Evolutionary conservation across 345 rosid species (phyloP), one percentile per base, ranked within the genome.

Genomic region (Lepidium didymum): DNA sequence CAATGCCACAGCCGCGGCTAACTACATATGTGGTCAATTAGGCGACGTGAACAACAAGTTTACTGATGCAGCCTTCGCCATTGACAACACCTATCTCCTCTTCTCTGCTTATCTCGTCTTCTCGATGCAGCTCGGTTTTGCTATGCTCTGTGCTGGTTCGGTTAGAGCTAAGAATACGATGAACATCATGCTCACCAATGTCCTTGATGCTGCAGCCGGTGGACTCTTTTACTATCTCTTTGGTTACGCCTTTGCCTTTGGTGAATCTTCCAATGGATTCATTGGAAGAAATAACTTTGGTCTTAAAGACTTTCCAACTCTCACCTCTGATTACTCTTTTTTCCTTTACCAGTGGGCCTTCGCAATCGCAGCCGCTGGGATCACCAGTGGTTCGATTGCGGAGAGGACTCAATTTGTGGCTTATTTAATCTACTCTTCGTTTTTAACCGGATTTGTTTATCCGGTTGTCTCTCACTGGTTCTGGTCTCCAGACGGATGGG

Each of bases 141-240:
- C 96, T 70, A 92, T 92, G 96, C 95, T 92, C 31, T 92, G 98
- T 57, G 98, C 98, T 21, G 98, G 98, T 2, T 92, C 98, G 34
- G 98, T 92, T 14, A 83, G 96, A 14, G 92, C 95, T 59, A 92
- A 92, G 68, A 89, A 89, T 79, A 87, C 98, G 50, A 89, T 89
- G 96, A 92, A 89, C 83, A 92, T 92, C 76, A 92, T 92, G 98
- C 87, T 92, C 41, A 89, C 98, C 13, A 92, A 92, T 77, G 96
- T 92, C 49, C 92, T 92, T 23, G 98, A 92, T 67, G 96, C 96
- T 2, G 96, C 96, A 6, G 73, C 90, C 7, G 96, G 98, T 5
- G 96, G 98, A 47, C 77, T 92, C 74, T 92, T 81, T 38, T 92
- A 92, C 67, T 92, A 89, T 73, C 89, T 92, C 55, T 92, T 92